A percentile compares a stretch with the other conserved stretches of the same genome.
phyloP scores from a whole-genome alignment of 2,329 filamentous ascomycete genomes.

The Albophoma yamanashiensis region DNA sequence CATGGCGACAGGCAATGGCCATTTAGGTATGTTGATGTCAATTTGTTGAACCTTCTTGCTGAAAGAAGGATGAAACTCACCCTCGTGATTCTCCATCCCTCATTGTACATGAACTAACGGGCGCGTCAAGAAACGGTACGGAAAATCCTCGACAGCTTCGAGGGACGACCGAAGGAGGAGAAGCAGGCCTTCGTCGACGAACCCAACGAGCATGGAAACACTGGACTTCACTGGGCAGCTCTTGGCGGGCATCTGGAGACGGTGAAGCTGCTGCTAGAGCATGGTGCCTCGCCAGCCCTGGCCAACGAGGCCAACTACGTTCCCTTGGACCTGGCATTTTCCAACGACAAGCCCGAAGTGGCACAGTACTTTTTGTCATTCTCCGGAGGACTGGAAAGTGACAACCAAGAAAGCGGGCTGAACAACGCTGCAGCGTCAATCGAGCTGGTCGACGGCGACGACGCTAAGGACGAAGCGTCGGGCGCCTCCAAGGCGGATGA shows the following conservation, averaged over 20 bases:
- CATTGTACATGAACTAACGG: not conserved
- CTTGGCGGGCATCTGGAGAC: constrained; percentile 76
- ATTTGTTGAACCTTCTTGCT: not conserved
- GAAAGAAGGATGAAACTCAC: not conserved
- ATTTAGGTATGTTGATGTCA: constrained; percentile 48
- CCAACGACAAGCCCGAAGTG: constrained; percentile 56
- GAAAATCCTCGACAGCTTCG: constrained; percentile 31
- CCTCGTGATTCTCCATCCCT: not conserved
- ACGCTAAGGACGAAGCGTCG: constrained; percentile 12
- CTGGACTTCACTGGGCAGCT: constrained; percentile 86
- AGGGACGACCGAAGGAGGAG: constrained; percentile 25
- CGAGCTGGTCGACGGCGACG: constrained; percentile 24
- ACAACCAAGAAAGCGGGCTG: constrained; percentile 34
- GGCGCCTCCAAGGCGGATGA: not conserved
- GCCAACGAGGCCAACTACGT: constrained; percentile 80
- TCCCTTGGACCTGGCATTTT: constrained; percentile 62
- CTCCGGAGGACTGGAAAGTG: constrained; percentile 34
- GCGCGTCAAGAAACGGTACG: constrained; percentile 30
- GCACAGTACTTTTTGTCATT: constrained; percentile 49
- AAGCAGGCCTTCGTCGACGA: constrained; percentile 50
- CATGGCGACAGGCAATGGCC: constrained; percentile 87
- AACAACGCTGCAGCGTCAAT: constrained; percentile 25
- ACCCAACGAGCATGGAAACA: constrained; percentile 77
- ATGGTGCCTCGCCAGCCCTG: constrained; percentile 66
- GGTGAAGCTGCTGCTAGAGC: constrained; percentile 65